phyloP scores from a whole-genome alignment of 768 basidiomycete genomes.

The Chalciporus chontae region DNA sequence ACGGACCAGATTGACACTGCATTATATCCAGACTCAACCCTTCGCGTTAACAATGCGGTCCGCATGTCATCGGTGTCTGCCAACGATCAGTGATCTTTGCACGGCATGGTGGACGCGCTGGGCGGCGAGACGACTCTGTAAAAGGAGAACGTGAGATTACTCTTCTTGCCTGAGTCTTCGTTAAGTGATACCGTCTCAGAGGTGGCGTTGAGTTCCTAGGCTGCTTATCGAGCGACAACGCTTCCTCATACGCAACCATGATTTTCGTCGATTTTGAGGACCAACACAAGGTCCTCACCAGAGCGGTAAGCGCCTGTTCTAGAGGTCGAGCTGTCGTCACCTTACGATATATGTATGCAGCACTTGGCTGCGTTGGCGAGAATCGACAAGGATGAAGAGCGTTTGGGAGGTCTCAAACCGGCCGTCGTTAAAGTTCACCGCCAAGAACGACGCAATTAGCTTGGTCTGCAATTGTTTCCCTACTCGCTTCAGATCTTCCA shows the following conservation, averaged over 20 bases:
- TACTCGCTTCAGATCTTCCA: slow-evolving; percentile 38
- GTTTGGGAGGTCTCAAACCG: slow-evolving; percentile 49
- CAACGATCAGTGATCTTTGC: slow-evolving; percentile 29
- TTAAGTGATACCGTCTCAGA: slow-evolving; percentile 11
- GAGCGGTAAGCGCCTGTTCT: slow-evolving; percentile 23
- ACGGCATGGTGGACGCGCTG: slow-evolving; percentile 34
- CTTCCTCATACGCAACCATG: slow-evolving; percentile 16
- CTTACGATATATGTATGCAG: slow-evolving; percentile 23
- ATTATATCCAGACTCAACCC: slow-evolving; percentile 36
- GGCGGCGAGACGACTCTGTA: slow-evolving; percentile 34
- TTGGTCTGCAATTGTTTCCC: slow-evolving; percentile 41
- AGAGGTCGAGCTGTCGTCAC: background rate
- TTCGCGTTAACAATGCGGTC: slow-evolving; percentile 35
- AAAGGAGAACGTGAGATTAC: slow-evolving; percentile 20
- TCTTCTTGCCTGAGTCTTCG: slow-evolving; percentile 30
- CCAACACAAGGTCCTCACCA: slow-evolving; percentile 27
- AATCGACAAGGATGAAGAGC: slow-evolving; percentile 41
- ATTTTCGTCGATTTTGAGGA: slow-evolving; percentile 15
- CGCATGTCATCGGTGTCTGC: slow-evolving; percentile 38
- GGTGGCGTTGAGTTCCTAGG: slow-evolving; percentile 46
- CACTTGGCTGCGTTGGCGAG: slow-evolving; percentile 44
- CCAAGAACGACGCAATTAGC: slow-evolving; percentile 29
- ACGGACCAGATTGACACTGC: slow-evolving; percentile 45
- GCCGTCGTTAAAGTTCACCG: slow-evolving; percentile 29
- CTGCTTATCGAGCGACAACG: slow-evolving; percentile 36